Evolutionary conservation across 768 basidiomycete genomes (phyloP).

Genomic region (Psilocybe sp.): DNA sequence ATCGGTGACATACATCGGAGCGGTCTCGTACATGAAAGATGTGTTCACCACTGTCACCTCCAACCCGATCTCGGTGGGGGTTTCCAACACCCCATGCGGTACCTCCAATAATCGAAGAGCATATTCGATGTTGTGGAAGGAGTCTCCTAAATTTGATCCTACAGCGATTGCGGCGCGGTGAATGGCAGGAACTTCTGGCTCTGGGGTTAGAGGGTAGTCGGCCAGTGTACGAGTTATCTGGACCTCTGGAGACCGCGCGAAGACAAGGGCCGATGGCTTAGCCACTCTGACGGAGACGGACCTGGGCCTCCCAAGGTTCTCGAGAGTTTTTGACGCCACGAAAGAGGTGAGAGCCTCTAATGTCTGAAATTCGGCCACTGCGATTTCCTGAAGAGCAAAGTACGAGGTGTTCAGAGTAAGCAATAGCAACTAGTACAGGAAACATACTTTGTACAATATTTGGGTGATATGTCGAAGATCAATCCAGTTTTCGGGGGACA

Average conservation of each 20-base stretch:
- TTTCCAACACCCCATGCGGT: constrained; percentile 29
- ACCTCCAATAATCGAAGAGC: constrained; percentile 72
- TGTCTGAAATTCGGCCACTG: constrained; percentile 51
- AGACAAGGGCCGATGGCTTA: constrained; percentile 71
- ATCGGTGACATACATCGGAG: constrained; percentile 93
- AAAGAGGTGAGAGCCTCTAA: constrained; percentile 68
- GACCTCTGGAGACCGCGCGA: constrained; percentile 64
- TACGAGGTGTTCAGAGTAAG: constrained; percentile 2
- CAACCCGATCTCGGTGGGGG: constrained; percentile 10
- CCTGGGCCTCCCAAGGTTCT: constrained; percentile 14
- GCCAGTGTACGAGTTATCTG: constrained; percentile 46
- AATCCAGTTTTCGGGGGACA: constrained; percentile 22
- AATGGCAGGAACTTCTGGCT: constrained; percentile 1
- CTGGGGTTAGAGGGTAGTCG: constrained; percentile 28
- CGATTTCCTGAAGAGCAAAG: constrained; percentile 38
- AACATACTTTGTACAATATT: constrained; percentile 31
- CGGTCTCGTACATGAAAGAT: constrained; percentile 89
- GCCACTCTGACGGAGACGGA: constrained; percentile 54
- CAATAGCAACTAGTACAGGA: not conserved
- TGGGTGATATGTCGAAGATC: constrained; percentile 41
- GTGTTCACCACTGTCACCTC: constrained; percentile 59
- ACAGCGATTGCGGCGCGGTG: constrained; percentile 66
- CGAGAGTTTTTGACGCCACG: constrained; percentile 47
- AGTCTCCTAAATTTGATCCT: constrained; percentile 89
- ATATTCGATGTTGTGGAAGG: constrained; percentile 75